Percentiles rank a stretch among this genome's conserved stretches.
phyloP scores from a whole-genome alignment of 2,329 filamentous ascomycete species.

The Knufia fluminis region DNA sequence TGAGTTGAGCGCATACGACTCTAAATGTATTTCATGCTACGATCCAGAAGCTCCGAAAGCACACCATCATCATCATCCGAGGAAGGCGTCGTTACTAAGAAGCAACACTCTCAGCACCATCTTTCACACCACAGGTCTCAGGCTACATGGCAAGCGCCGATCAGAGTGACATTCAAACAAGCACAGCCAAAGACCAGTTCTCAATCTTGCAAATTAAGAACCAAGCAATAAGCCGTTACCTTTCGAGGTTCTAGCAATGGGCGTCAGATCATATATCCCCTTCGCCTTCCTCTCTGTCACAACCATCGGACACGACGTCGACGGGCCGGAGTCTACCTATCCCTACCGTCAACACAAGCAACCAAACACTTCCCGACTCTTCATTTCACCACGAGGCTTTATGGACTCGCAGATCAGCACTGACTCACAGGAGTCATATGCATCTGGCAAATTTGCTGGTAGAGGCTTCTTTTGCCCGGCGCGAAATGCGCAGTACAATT shows the following conservation, averaged over 20 bases:
- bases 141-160: not conserved
- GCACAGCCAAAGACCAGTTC: not conserved
- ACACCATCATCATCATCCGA: not conserved
- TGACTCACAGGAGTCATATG: not conserved
- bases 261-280: conserved; percentile 3
- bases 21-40: not conserved
- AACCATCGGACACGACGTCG: too few relatives aligned
- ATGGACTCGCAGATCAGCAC: too few relatives aligned
- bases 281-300: not conserved
- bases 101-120: not conserved
- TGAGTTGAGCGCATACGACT: too few relatives aligned
- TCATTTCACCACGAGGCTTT: not conserved
- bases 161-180: not conserved
- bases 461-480: not conserved
- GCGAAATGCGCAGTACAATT: not conserved
- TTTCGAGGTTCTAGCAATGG: not conserved
- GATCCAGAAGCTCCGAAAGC: not conserved
- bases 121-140: not conserved
- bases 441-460: not conserved
- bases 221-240: not conserved
- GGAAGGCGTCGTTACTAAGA: not conserved
- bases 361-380: too few relatives aligned
- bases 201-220: too few relatives aligned
- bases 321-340: not conserved
- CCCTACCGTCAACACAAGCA: not conserved